Base-by-base conservation (phyloP, 768 basidiomycete species). In the Lanmaoa pseudosensibilis region DNA sequence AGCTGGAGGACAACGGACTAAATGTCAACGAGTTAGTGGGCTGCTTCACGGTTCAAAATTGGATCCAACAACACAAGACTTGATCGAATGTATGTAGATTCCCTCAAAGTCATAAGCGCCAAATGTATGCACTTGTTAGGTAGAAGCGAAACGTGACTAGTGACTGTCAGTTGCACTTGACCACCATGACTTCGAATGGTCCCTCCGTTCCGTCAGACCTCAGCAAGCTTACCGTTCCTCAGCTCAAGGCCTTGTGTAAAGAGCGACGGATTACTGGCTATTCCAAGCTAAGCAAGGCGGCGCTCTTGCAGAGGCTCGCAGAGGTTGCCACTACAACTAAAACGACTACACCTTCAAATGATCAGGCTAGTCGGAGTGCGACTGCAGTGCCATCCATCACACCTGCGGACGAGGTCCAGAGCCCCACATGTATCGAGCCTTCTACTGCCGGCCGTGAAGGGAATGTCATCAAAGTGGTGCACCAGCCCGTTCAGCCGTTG, bases 201-300 rank as follows among this genome's bases (percentile, higher is more conserved):
- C n/a, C 48, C 32, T 39, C 57, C 5, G 32, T 19, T 46, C 18
- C 52, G 5, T 36, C 57, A 33, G 65, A 67, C 46, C 60, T 71
- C 53, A 33, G 30, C 53, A 80, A 73, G 50, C 67, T 86, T 2
- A 87, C 83, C 9, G 83, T 88, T 11, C 68, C 83, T 19, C 84
- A 86, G 59, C 77, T 92, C 19, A 89, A 83, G 64, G 77, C 77
- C 4, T 56, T 90, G 15, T 91, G 87, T 70, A 90, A 87, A 65
- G 86, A 85, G 49, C 78, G 72, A 52, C 74, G 78, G 21, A 73
- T 90, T 25, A 65, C 75, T 41, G 86, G 85, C 0, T 90, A 88
- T 65, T 87, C 87, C 11, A 91, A 86, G 65, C 79, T 88, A 19
- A 66, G 70, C 39, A 90, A 90, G 68, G 71, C 74, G 50, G 80